Evolutionary conservation across 2,329 filamentous ascomycete species (phyloP).

Genomic region (Pyrenophora tritici-repentis): DNA sequence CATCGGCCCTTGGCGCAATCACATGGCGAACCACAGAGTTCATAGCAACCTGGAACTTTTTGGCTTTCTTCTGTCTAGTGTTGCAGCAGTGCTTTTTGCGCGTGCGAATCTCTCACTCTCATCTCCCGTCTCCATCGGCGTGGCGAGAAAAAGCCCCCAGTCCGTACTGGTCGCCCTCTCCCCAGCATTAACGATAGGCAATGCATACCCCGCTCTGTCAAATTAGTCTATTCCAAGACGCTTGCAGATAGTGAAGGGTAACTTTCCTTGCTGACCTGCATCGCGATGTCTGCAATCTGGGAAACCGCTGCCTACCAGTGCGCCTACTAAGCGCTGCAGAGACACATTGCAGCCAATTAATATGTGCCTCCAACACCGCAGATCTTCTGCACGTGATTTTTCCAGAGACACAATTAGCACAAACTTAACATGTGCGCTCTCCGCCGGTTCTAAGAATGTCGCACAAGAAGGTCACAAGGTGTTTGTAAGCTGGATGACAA

Average conservation of each 20-base stretch:
- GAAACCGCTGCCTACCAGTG: background rate
- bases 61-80: too few relatives aligned
- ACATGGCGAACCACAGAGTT: background rate
- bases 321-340: conserved; percentile 22
- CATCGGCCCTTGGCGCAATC: conserved; percentile 13
- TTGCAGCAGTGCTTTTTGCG: background rate
- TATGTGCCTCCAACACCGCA: background rate
- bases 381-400: background rate
- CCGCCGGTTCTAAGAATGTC: background rate
- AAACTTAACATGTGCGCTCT: conserved; percentile 4
- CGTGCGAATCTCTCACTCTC: too few relatives aligned
- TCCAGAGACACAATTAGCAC: background rate
- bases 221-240: background rate
- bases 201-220: conserved; percentile 5
- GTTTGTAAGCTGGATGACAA: conserved; percentile 2
- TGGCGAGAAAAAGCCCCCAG: background rate
- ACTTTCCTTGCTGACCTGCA: conserved; percentile 7
- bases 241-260: background rate
- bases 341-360: conserved; percentile 12
- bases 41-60: too few relatives aligned
- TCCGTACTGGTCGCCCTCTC: background rate
- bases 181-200: background rate
- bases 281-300: background rate
- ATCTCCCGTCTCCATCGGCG: background rate
- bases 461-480: background rate